Evolutionary conservation across 2,329 filamentous ascomycete genomes (phyloP).

Genomic region (Fusarium nygamai): DNA sequence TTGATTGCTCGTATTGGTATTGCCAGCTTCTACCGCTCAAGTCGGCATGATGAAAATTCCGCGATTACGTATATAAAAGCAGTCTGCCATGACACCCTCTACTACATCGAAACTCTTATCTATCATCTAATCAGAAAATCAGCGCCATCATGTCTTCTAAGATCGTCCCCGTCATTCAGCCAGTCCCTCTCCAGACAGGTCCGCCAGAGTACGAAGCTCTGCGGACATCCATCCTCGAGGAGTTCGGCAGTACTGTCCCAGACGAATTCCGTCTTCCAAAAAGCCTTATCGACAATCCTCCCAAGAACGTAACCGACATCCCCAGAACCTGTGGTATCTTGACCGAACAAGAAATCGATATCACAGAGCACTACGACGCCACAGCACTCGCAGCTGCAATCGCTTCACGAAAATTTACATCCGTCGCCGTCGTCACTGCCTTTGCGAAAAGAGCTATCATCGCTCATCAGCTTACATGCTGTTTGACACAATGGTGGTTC

Average conservation of each 20-base stretch:
- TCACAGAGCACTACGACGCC: conserved; percentile 59
- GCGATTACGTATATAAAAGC: not conserved
- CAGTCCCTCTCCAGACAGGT: not conserved
- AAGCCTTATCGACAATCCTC: conserved; percentile 15
- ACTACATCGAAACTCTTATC: not conserved
- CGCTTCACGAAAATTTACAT: conserved; percentile 47
- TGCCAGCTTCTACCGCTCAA: not conserved
- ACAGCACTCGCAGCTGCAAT: conserved; percentile 53
- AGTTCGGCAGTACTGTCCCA: not conserved
- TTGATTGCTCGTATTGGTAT: not conserved
- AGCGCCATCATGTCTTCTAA: not conserved
- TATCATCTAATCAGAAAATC: not conserved
- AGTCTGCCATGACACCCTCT: not conserved
- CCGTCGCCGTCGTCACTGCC: conserved; percentile 55
- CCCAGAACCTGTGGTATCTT: conserved; percentile 53
- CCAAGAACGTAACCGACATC: conserved; percentile 20
- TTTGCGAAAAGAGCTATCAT: conserved; percentile 63
- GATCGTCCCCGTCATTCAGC: not conserved
- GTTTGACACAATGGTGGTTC: conserved; percentile 63
- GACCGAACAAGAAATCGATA: conserved; percentile 54
- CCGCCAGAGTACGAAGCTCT: not conserved
- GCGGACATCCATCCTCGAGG: not conserved
- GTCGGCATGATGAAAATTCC: not conserved
- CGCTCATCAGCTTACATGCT: conserved; percentile 66
- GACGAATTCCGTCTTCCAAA: not conserved